Evolutionary conservation across 2,329 filamentous ascomycete species (phyloP), one percentile per base, ranked within the genome.

Genomic region (Botrytis cinerea): DNA sequence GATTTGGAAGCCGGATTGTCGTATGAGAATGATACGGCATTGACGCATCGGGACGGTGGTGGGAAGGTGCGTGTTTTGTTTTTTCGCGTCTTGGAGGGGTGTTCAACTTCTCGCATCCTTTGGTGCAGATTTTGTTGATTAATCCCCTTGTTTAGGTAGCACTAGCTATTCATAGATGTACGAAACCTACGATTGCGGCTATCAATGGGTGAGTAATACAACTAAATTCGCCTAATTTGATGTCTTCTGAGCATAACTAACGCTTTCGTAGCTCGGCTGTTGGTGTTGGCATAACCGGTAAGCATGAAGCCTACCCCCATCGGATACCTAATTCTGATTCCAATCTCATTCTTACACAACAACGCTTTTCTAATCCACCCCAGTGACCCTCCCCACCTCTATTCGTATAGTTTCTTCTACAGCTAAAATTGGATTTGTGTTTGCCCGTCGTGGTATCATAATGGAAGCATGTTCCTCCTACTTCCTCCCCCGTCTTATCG

Each of bases 351-450:
- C 14, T 5, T 40, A 10, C 16, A 46, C 14, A 46, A 2, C 8
- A 43, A 28, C 20, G 0, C 2, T 18, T 54, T n/a, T 25, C 63
- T 67, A 28, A 67, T 40, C 2, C 22, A 28, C 35, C n/a, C 4
- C 88, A 54, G 88, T 90, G 86, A 88, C 88, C 45, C 83, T 90
- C 6, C 85, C 88, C 2, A 86, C 86, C 70, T 84, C 84, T 67
- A 84, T 88, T 70, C 83, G 86, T 45, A 74, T 91, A 75, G 88
- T 84, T 59, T 88, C 87, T 76, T 80, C 83, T 59, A 82, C 83
- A 18, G 90, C 91, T 2, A 92, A 91, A 79, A 87, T 94, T 75
- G 92, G 92, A 70, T 93, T 94, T 80, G 91, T 93, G 28, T 95
- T 94, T 81, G 86, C 87, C 38, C 87, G 91, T 40, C 86, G 92